Evolutionary conservation across 164 flowering plant species (phyloP), one percentile per base, ranked within the genome.

Genomic region (Nymphaea colorata): DNA sequence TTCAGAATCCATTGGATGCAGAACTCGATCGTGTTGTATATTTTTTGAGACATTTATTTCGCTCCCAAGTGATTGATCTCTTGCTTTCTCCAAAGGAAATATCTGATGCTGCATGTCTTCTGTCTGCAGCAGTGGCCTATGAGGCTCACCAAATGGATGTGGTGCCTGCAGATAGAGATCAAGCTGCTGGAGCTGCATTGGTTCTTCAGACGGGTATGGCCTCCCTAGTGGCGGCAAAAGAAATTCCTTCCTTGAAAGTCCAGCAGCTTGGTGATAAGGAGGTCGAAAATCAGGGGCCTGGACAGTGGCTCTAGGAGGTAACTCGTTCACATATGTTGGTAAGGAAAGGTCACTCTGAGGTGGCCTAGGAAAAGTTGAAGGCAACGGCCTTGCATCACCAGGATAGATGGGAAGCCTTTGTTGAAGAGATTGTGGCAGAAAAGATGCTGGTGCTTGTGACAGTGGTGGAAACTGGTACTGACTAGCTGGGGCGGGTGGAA

Each of bases 291-390:
- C 70, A 64, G 72, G 60, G 5, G 65, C 44, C 3, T 69, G 74
- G 65, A 74, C 64, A 65, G 59, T 71, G 43, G 71, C 66, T 76
- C 68, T 61, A 42, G 64, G 42, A 57, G 66, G 65, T 60, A 66
- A 62, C 43, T 74, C 71, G 74, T 71, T 67, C 17, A 66, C 70
- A 64, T 69, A 67, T 3, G 71, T 74, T 6, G 65, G 76, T 61
- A 79, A 85, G 44, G 79, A 79, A 59, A 80, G 73, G 61, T 81
- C 61, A 18, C 69, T 71, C 85, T 82, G 82, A 63, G 81, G 18
- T 42, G 78, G 60, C 68, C 64, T 76, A 44, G 79, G 72, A 61
- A 74, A 81, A 57, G 43, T 53, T 66, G 74, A 12, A 36, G 70
- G 71, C 61, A 75, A 77, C 45, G 81, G 61, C 43, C 73, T 78